Evolutionary conservation across 129 eudicot genomes (phyloP), one percentile per base, ranked within the genome.

Genomic region (Flaveria trinervia): DNA sequence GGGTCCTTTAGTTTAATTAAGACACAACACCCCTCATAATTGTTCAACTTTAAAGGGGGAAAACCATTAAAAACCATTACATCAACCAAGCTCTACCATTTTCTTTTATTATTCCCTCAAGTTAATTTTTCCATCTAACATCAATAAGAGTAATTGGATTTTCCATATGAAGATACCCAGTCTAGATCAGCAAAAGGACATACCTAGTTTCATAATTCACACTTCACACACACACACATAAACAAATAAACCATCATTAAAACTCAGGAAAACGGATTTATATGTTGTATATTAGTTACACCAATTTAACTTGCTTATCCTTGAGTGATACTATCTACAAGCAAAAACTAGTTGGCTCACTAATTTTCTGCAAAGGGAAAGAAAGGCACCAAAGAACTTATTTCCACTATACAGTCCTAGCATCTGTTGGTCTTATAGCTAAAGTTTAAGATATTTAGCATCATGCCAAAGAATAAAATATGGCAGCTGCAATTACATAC

Each of bases 341-440:
- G 62, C 62, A 56, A 56, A n/a, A 56, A 23, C 66, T 60, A 60
- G 39, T 23, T 60, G 66, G 66, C 66, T 45, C 50, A 45, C 50
- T 23, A 12, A 13, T 22, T 9, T 59, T 14, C 23, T 59, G 36
- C 36, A 14, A 20, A 44, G 39, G n/a, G 14, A 9, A 10, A 69
- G 56, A 44, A 46, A 44, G 55, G 33, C 18, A 44, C 12, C 30
- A 67, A 68, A 49, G 36, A 18, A 9, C 54, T 68, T 43, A 18
- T 41, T 1, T 10, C n/a, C 23, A n/a, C 59, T 5, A 52, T 6
- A 16, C 17, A 57, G 10, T 26, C 39, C 16, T 60, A 23, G 41
- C 66, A 23, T 22, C 7, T 12, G 39, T 60, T 23, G 43, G 4
- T 48, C 48, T 69, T 9, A 39, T 43, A 5, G 7, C 59, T 69